A percentile compares a stretch with the other conserved stretches of the same genome.
phyloP scores from a whole-genome alignment of 495 filamentous ascomycete species.

The Podospora pseudoanserina region DNA sequence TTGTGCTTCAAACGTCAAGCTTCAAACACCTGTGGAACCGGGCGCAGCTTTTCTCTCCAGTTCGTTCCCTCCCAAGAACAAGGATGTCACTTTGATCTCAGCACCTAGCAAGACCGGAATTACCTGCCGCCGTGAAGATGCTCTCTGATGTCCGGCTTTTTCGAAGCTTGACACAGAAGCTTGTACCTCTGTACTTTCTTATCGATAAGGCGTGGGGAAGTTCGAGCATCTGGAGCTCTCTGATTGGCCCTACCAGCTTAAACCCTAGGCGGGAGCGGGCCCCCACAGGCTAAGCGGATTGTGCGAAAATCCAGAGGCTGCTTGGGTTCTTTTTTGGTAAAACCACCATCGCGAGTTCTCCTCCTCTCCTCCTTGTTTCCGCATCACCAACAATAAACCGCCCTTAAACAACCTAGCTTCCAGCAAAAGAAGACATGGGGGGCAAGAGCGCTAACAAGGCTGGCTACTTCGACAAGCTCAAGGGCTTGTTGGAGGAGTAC shows the following conservation, averaged over 20 bases:
- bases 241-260: slow-evolving; percentile 24
- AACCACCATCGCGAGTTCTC: slow-evolving; percentile 19
- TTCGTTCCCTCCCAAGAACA: neutral
- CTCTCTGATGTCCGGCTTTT: neutral
- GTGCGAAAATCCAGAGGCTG: slow-evolving; percentile 25
- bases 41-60: neutral
- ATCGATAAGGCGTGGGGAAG: slow-evolving; percentile 9
- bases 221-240: neutral
- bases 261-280: slow-evolving; percentile 31
- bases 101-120: neutral
- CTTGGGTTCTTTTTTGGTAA: slow-evolving; percentile 21
- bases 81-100: neutral
- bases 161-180: neutral
- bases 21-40: neutral
- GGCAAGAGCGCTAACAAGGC: slow-evolving; percentile 92
- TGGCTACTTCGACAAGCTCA: slow-evolving; percentile 99
- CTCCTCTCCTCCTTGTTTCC: slow-evolving; percentile 19
- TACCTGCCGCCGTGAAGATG: neutral
- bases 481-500: slow-evolving; percentile 87
- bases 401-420: slow-evolving; percentile 99
- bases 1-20: neutral
- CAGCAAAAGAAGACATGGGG: slow-evolving; percentile 96
- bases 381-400: slow-evolving; percentile 41
- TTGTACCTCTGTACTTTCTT: slow-evolving; percentile 12
- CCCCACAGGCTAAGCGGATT: slow-evolving; percentile 32